phyloP scores from a whole-genome alignment of 176 grass and related monocot species.

The Avena atlantica region DNA sequence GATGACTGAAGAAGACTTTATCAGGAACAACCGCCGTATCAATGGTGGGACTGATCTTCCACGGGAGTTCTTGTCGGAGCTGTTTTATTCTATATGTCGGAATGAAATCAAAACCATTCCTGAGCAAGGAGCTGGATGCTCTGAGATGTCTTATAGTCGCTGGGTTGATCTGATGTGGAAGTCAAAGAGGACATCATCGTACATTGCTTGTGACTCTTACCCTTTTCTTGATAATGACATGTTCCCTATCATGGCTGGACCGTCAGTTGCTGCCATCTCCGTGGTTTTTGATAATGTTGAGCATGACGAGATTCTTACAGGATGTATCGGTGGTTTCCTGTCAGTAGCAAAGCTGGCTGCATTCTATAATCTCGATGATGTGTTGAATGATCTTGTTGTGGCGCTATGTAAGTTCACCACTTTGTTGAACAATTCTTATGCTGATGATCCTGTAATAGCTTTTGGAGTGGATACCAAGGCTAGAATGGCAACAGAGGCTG shows the following conservation, averaged over 20 bases:
- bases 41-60: conserved; percentile 94
- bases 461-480: conserved; percentile 93
- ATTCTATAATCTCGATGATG: conserved; percentile 85
- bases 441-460: conserved; percentile 74
- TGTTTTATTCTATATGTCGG: conserved; percentile 89
- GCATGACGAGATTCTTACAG: conserved; percentile 70
- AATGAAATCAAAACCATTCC: conserved; percentile 95
- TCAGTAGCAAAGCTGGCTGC: conserved; percentile 88
- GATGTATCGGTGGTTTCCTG: conserved; percentile 87
- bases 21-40: conserved; percentile 91
- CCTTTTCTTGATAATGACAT: conserved; percentile 91
- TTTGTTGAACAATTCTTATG: conserved; percentile 68
- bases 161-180: conserved; percentile 95
- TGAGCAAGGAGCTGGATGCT: conserved; percentile 79
- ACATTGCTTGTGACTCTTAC: conserved; percentile 71
- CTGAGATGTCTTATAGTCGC: conserved; percentile 90
- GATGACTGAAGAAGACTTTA: conserved; percentile 99
- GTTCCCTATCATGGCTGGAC: conserved; percentile 88
- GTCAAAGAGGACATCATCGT: conserved; percentile 78
- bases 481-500: conserved; percentile 90
- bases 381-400: conserved; percentile 94
- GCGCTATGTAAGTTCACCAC: conserved; percentile 91
- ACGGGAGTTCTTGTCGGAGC: conserved; percentile 79
- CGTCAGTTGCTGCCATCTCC: conserved; percentile 89
- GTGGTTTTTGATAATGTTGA: conserved; percentile 96